Conservation (phyloP, 495 filamentous ascomycete species). For the Podospora appendiculata region DNA sequence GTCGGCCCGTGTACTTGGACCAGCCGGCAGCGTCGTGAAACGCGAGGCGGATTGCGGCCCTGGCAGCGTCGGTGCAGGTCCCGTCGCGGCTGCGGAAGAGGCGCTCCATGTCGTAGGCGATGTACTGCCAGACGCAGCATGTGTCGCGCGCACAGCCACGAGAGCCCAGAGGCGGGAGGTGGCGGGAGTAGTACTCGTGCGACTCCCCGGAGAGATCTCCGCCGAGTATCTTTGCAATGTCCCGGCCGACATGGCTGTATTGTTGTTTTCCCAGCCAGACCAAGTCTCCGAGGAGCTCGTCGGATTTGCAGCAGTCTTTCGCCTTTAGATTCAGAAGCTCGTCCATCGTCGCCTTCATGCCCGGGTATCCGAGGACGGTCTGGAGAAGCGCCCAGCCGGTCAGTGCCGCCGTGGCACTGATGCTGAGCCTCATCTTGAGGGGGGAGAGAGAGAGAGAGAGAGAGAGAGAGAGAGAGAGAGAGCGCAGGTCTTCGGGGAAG, state of each 20-base stretch:
- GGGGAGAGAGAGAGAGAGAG: no score
- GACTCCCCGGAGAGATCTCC: not conserved
- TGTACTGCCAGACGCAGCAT: conserved; percentile 36
- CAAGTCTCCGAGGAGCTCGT: not conserved
- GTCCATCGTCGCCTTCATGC: not conserved
- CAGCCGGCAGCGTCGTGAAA: conserved; percentile 34
- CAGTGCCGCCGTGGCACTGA: not conserved
- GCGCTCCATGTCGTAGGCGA: conserved; percentile 26
- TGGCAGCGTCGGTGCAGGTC: conserved; percentile 19
- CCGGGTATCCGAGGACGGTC: not conserved
- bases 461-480: no score
- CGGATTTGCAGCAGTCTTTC: not conserved
- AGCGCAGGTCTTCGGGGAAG: no score
- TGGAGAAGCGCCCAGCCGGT: not conserved
- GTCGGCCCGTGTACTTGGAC: conserved; percentile 19
- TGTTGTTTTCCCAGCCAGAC: not conserved
- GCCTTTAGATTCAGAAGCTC: not conserved
- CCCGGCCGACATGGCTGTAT: not conserved
- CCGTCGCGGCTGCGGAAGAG: conserved; percentile 17
- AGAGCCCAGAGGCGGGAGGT: conserved; percentile 11
- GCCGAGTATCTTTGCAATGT: not conserved
- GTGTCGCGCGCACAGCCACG: conserved; percentile 21
- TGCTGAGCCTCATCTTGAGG: no score
- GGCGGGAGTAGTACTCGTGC: not conserved
- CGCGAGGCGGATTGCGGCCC: conserved; percentile 32